Base-by-base conservation (phyloP, 83 land plant genomes). In the Thuja plicata region DNA sequence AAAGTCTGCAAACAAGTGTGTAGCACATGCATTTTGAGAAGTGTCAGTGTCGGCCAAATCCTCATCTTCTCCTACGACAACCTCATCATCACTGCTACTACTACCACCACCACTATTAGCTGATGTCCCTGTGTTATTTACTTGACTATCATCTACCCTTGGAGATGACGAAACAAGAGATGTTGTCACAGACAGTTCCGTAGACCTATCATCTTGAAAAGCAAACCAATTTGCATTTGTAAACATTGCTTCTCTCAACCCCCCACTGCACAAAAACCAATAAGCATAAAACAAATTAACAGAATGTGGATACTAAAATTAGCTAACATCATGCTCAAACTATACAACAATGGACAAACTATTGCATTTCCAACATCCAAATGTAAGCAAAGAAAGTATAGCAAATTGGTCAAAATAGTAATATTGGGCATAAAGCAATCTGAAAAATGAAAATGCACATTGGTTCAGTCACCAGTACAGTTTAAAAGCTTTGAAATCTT, bases 201-300 rank as follows among this genome's bases (percentile, higher is more conserved):
- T 77, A 30, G 82, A 54, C 89, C 89, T 84, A 21, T 94, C 95
- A 78, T 98, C 96, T 90, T 95, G 96, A 87, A 98, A 97, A 57
- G 98, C 99, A 93, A 98, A 98, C 98, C 98, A 98, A 89, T 96
- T 94, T 55, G 95, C 91, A 86, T 95, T 94, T 57, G 96, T 91
- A 87, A 95, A 96, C 87, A 86, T 86, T 60, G 87, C 91, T 84
- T 88, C 92, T 76, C 88, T 88, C 48, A 93, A 91, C n/a, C 94
- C 92, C 16, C 92, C 91, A 86, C 96, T 96, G 97, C 57, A 84
- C 32, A 19, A 52, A 50, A 50, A 84, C 38, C 84, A 50, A 7
- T 7, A 52, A 34, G 24, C 6, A 84, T 40, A 38, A 35, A 78
- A 16, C 79, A 74, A 78, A 78, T 78, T 78, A 38, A 66, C n/a